Conservation (phyloP, 2,329 filamentous ascomycete species). For the Massarina eburnea region DNA sequence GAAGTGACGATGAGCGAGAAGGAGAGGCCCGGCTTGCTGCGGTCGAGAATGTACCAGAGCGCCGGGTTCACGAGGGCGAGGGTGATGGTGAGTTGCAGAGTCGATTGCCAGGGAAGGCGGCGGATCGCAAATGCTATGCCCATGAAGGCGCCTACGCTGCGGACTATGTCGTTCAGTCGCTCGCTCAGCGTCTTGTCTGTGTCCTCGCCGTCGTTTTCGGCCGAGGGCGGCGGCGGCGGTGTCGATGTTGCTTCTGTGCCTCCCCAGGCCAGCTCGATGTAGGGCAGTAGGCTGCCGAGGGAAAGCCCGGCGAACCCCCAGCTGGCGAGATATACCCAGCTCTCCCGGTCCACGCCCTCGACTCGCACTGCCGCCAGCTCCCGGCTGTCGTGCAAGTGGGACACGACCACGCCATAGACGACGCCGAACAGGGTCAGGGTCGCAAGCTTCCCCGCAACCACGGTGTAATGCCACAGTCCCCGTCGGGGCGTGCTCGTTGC, state of each 20-base stretch:
- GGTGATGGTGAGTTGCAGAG: conserved; percentile 87
- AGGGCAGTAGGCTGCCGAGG: conserved; percentile 79
- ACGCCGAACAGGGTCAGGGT: conserved; percentile 79
- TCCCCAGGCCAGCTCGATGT: conserved; percentile 78
- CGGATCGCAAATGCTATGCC: conserved; percentile 81
- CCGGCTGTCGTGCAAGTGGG: conserved; percentile 72
- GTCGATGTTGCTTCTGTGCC: conserved; percentile 35
- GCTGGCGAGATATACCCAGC: conserved; percentile 70
- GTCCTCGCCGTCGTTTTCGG: conserved; percentile 10
- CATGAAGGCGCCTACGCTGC: conserved; percentile 70
- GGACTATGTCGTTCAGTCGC: conserved; percentile 76
- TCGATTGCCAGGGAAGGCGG: conserved; percentile 89
- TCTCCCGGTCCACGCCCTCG: conserved; percentile 55
- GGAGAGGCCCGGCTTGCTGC: conserved; percentile 80
- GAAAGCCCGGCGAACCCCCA: conserved; percentile 82
- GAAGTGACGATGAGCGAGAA: conserved; percentile 75
- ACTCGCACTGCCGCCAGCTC: conserved; percentile 65
- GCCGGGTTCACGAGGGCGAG: conserved; percentile 90
- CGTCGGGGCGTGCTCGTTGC: conserved; percentile 13
- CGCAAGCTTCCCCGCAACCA: conserved; percentile 58
- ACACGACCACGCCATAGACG: conserved; percentile 79
- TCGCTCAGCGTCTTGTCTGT: conserved; percentile 46
- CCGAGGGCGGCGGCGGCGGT: not conserved
- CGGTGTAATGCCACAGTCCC: conserved; percentile 48
- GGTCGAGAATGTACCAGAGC: conserved; percentile 94